These are phyloP conservation scores for Striga asiatica DNA, from an alignment of 257 asterid genomes.

Conservation along the genomic window DNA sequence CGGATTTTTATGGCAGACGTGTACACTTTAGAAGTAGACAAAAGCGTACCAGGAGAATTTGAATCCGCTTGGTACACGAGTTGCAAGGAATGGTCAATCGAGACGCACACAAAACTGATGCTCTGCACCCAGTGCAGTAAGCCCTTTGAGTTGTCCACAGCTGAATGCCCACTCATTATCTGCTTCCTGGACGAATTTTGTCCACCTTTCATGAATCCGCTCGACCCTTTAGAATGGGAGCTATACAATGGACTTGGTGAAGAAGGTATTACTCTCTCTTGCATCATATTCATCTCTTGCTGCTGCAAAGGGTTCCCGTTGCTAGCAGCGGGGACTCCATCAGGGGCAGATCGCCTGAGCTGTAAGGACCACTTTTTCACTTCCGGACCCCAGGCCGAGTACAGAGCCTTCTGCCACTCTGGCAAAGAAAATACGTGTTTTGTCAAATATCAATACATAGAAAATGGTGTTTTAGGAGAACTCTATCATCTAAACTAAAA, in stretches of 20 bases:
- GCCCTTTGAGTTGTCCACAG: conserved; percentile 74
- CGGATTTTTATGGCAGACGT: no score
- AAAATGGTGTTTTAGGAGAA: background rate
- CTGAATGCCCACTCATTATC: conserved; percentile 60
- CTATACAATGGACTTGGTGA: conserved; percentile 60
- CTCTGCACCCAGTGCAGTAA: conserved; percentile 94
- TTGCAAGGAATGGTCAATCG: conserved; percentile 87
- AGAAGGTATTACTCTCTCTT: conserved; percentile 61
- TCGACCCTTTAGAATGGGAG: conserved; percentile 70
- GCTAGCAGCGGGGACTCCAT: conserved; percentile 68
- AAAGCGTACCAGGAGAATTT: conserved; percentile 50
- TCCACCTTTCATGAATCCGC: conserved; percentile 73
- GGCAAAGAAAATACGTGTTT: conserved; percentile 17
- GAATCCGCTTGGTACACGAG: conserved; percentile 76
- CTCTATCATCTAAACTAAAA: conserved; percentile 1
- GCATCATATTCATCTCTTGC: conserved; percentile 77
- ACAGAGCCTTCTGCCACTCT: conserved; percentile 99
- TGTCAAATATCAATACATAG: conserved; percentile 14
- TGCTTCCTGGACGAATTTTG: conserved; percentile 84
- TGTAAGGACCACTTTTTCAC: conserved; percentile 97
- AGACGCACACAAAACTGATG: conserved; percentile 80
- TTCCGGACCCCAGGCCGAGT: conserved; percentile 88
- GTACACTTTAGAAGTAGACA: background rate
- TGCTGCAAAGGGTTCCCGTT: conserved; percentile 80
- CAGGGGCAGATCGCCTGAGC: conserved; percentile 81